Conservation (phyloP, 805 yeast species). For the Blastobotrys terrestris region DNA sequence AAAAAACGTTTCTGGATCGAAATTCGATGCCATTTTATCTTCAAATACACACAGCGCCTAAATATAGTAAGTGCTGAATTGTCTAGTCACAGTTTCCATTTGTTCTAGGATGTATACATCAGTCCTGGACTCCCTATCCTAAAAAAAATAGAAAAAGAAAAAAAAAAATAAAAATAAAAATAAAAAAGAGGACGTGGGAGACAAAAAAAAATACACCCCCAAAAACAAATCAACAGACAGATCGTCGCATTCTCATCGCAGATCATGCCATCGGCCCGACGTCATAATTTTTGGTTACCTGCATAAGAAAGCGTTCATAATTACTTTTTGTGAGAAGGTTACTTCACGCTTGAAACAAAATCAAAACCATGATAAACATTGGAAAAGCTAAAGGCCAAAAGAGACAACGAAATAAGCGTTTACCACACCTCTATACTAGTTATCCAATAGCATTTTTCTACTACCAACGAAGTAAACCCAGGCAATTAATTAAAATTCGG, state of each 20-base stretch:
- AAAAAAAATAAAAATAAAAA: conserved; percentile 2
- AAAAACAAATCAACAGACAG: background rate
- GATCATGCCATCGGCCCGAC: background rate
- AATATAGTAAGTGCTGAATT: background rate
- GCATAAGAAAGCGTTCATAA: background rate
- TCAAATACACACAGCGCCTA: too few relatives aligned
- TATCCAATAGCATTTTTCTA: too few relatives aligned
- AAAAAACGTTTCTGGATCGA: too few relatives aligned
- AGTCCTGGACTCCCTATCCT: too few relatives aligned
- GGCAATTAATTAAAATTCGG: too few relatives aligned
- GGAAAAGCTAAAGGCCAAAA: background rate
- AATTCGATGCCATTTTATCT: too few relatives aligned
- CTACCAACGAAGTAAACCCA: too few relatives aligned
- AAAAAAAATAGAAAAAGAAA: background rate
- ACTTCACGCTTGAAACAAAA: background rate
- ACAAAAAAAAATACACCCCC: background rate
- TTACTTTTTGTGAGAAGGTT: background rate
- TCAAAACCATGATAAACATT: background rate
- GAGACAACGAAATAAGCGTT: too few relatives aligned
- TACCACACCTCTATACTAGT: too few relatives aligned
- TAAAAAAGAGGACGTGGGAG: background rate
- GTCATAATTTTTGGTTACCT: background rate
- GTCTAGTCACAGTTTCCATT: background rate
- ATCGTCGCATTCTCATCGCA: background rate
- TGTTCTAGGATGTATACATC: background rate